Base-by-base conservation (phyloP, 768 basidiomycete genomes). In the Pulveroboletus sp. region DNA sequence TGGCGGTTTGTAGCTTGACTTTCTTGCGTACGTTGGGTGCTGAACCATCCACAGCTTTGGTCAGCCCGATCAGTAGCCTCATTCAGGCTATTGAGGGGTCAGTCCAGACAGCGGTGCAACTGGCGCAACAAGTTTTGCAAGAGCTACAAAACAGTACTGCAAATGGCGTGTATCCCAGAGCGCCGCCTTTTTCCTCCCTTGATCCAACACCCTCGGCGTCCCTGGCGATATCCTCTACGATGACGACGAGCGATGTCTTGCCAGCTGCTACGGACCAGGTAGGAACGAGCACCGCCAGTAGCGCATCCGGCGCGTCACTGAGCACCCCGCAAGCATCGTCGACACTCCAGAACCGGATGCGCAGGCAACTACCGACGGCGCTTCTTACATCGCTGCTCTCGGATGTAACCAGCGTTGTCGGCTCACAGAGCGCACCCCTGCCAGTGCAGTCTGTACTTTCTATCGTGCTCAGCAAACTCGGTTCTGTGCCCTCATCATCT, bases 351-450 rank as follows among this genome's bases (percentile, higher is more conserved):
- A 3, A 36, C 21, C 40, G 48, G 26, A 46, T 54, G 49, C 59
- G 51, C 26, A 50, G 62, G 51, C 62, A 64, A 46, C 1, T 39
- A 21, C 26, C 52, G 31, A 5, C 36, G 1, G 12, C 3, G 4
- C 35, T 12, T 8, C 28, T 42, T n/a, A 5, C 21, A 12, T 8
- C 49, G 14, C 5, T n/a, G 26, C 30, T 36, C 36, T 30, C 50
- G 10, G 8, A 5, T 15, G 14, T 18, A 0, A 14, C n/a, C 28
- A 40, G 33, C 44, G 14, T 24, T 24, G 10, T 17, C 17, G 5
- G 15, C 27, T 37, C 46, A 24, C 41, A 21, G 28, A 42, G 18
- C n/a, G 4, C 17, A 33, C 1, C 14, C 31, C 11, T 28, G 7
- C 35, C 53, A 5, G 1, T 35, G 26, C 10, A 2, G 28, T 40